Evolutionary conservation across 805 yeast species (phyloP), one percentile per base, ranked within the genome.

Genomic region (Wickerhamiella domercqiae): DNA sequence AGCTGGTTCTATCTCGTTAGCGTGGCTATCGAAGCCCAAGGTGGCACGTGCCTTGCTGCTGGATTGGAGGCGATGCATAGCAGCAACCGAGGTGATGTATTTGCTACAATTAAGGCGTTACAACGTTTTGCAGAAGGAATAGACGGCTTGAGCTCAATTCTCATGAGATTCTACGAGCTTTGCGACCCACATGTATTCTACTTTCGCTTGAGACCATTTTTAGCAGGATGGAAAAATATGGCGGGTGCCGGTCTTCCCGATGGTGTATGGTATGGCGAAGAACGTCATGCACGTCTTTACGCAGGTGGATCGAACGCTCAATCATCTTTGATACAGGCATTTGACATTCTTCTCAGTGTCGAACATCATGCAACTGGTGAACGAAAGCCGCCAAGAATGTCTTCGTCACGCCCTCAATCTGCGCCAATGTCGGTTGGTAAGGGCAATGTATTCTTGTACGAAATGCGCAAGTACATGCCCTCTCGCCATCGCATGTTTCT

Each of bases 281-380:
- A 75, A 50, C 51, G 55, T 2, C 55, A 47, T 21, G 77, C 73
- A 35, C 62, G 77, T 47, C 53, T 58, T 24, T 77, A 69, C 54
- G 67, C 93, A 14, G 97, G 97, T 20, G 97, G 97, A 1, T 80
- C 94, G 3, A 86, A 86, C 54, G 96, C 94, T 0, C 97, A 86
- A 58, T 75, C 86, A 34, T 81, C 95, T 2, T 64, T 86, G 49
- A 79, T 87, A 44, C 96, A 86, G 59, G 76, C 83, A 19, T 63
- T 86, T 43, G 97, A 86, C 53, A 69, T 81, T 19, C 56, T 83
- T 14, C 64, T 86, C 29, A 73, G 73, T 34, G 78, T 86, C 13
- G 75, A 74, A 41, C 97, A 86, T 56, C 68, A 66, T 44, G 75
- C 93, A 3, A 75, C 87, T 1, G 94, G 93, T 3, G 66, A 67